Percentiles rank a stretch among this genome's conserved stretches.
These are phyloP conservation scores for Pichia exigua DNA, from an alignment of 805 yeast species.

Conservation along the genomic window DNA sequence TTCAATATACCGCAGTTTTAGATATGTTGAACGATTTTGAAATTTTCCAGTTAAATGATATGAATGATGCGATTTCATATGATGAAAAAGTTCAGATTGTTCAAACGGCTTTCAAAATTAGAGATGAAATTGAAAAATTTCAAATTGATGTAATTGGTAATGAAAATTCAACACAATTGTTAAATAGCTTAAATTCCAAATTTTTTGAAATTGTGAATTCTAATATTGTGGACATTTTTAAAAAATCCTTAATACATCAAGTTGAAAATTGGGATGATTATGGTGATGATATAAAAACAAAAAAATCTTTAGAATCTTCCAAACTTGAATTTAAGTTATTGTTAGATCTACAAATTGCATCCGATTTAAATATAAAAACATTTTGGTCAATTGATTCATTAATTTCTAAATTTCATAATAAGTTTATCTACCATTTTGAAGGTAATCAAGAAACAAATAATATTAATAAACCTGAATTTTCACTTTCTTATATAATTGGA, in stretches of 20 bases:
- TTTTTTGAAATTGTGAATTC: background rate
- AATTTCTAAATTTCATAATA: constrained; percentile 35
- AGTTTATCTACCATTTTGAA: constrained; percentile 58
- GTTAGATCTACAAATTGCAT: background rate
- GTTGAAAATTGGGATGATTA: background rate
- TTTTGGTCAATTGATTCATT: constrained; percentile 47
- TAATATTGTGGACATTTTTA: background rate
- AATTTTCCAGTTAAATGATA: background rate
- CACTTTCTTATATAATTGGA: constrained; percentile 41
- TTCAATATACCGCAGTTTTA: background rate
- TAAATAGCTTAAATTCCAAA: background rate
- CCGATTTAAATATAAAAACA: constrained; percentile 15
- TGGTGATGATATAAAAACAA: background rate
- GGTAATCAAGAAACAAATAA: constrained; percentile 52
- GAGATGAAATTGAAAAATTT: background rate
- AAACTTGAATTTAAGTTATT: background rate
- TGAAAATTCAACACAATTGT: background rate
- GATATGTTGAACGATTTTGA: constrained; percentile 8
- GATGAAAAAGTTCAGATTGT: background rate
- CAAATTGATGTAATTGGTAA: background rate
- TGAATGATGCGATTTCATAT: background rate
- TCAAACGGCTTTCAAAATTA: background rate
- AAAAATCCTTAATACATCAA: background rate
- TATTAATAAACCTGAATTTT: constrained; percentile 67
- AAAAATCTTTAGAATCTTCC: background rate